Evolutionary conservation across 2,329 filamentous ascomycete species (phyloP).

Genomic region (Ceratocystis harringtonii): DNA sequence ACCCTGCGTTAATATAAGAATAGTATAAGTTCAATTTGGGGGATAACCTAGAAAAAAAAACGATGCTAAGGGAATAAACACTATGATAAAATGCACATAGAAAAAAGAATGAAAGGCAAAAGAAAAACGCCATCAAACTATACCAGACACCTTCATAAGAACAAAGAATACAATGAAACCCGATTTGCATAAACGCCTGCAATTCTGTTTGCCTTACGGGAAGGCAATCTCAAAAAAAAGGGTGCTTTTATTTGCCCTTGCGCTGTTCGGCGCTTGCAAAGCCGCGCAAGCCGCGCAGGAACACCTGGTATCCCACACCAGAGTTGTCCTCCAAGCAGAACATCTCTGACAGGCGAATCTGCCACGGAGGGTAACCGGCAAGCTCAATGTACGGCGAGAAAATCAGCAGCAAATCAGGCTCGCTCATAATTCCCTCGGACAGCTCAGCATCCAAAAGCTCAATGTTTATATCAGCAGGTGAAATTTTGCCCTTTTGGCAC

Average conservation of each 20-base stretch:
- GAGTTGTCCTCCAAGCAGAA: conserved; percentile 64
- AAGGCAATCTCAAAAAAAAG: not conserved
- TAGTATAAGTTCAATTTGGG: not conserved
- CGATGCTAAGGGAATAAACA: conserved; percentile 5
- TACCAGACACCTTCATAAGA: conserved; percentile 3
- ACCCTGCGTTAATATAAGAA: not conserved
- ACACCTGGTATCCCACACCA: conserved; percentile 85
- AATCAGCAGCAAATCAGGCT: conserved; percentile 78
- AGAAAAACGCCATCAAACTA: conserved; percentile 6
- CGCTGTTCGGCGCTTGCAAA: conserved; percentile 82
- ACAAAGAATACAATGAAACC: not conserved
- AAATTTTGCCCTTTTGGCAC: conserved; percentile 78
- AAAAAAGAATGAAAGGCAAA: conserved; percentile 1
- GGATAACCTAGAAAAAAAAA: not conserved
- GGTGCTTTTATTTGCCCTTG: conserved; percentile 44
- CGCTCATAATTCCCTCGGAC: conserved; percentile 60
- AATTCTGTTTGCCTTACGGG: not conserved
- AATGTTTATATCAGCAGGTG: conserved; percentile 62
- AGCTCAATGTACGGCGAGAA: conserved; percentile 75
- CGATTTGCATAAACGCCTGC: not conserved
- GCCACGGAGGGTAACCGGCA: conserved; percentile 92
- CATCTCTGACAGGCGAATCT: conserved; percentile 86
- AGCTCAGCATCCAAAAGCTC: conserved; percentile 86
- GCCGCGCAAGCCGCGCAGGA: conserved; percentile 68
- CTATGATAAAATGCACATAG: not conserved